phyloP scores from a whole-genome alignment of 192 early-diverging fungal genomes.

The Coemansia sp. region DNA sequence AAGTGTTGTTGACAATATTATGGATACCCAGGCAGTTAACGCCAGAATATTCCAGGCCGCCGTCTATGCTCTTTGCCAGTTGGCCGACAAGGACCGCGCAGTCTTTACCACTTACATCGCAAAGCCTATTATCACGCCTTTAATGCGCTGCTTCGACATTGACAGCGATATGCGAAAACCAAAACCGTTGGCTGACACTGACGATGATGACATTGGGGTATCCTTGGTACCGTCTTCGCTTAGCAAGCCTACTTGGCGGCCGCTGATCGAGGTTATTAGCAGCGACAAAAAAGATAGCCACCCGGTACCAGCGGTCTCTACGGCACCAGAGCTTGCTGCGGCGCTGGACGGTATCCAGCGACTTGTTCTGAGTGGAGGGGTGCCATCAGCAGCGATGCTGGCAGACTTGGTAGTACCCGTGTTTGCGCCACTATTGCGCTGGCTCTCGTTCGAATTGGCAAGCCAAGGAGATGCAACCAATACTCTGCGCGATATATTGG shows the following conservation, averaged over 20 bases:
- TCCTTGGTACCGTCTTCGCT: background rate
- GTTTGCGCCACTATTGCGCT: constrained; percentile 61
- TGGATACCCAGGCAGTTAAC: constrained; percentile 14
- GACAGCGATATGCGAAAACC: background rate
- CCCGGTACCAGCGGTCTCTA: background rate
- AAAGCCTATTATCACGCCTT: constrained; percentile 37
- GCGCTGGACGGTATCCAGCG: constrained; percentile 57
- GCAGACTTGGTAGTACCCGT: constrained; percentile 59
- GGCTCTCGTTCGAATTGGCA: constrained; percentile 57
- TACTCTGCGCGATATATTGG: constrained; percentile 44
- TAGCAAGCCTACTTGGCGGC: background rate
- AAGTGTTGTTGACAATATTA: constrained; percentile 4
- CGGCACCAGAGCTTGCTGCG: constrained; percentile 42
- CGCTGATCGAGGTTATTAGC: constrained; percentile 29
- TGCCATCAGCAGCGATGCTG: constrained; percentile 62
- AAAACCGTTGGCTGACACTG: background rate
- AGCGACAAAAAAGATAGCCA: background rate
- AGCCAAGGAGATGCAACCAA: constrained; percentile 30
- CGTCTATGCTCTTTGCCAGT: constrained; percentile 21
- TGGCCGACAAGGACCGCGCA: constrained; percentile 16
- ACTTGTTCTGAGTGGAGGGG: constrained; percentile 63
- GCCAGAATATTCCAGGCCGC: constrained; percentile 24
- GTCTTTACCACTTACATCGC: constrained; percentile 56
- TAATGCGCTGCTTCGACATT: constrained; percentile 45
- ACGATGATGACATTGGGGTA: background rate